These are phyloP conservation scores for Fusarium fracticaudum DNA, from an alignment of 2,329 filamentous ascomycete species.

Conservation along the genomic window DNA sequence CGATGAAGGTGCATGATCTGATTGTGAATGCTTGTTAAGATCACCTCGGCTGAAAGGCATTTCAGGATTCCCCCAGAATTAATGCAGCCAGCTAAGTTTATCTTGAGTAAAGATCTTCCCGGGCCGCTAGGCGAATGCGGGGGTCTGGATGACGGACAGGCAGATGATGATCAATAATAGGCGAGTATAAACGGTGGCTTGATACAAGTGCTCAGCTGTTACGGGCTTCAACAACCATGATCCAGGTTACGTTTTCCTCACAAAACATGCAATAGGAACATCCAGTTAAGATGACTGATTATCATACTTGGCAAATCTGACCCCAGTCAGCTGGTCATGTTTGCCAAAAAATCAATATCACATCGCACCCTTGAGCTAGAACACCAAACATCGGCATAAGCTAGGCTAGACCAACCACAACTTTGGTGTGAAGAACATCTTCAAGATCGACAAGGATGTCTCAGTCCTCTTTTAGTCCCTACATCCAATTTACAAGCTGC, in stretches of 20 bases:
- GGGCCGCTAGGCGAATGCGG: constrained; percentile 17
- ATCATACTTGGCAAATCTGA: background rate
- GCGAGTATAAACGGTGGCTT: background rate
- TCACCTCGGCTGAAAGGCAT: background rate
- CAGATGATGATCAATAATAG: background rate
- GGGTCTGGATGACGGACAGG: constrained; percentile 7
- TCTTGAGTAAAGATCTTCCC: constrained; percentile 25
- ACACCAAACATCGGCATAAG: constrained; percentile 5
- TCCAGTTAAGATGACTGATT: background rate
- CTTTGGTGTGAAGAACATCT: constrained; percentile 39
- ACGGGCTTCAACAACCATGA: background rate
- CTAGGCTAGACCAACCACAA: constrained; percentile 30
- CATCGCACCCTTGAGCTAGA: background rate
- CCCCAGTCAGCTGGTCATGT: background rate
- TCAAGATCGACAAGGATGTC: constrained; percentile 37
- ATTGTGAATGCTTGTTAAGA: background rate
- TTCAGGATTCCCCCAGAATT: background rate
- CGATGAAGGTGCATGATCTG: background rate
- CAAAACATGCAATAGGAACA: background rate
- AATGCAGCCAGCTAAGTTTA: constrained; percentile 8
- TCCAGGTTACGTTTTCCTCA: background rate
- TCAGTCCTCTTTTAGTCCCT: constrained; percentile 7
- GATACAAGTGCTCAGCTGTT: constrained; percentile 4
- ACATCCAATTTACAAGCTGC: constrained; percentile 16
- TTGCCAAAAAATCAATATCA: background rate